phyloP scores from a whole-genome alignment of 768 basidiomycete species.

The Rhizopogon vesiculosus region DNA sequence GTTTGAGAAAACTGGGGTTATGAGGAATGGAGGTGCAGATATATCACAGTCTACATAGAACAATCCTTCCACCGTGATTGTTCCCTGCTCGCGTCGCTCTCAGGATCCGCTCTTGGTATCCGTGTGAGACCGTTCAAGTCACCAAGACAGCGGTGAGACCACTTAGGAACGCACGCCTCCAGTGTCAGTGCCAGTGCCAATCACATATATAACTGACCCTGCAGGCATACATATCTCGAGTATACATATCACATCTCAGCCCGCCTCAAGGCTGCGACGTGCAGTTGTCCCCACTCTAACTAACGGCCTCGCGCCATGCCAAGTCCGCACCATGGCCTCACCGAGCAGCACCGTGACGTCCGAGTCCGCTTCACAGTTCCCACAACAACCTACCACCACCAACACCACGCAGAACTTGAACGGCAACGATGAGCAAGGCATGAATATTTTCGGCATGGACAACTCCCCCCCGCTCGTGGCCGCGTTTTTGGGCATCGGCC shows the following conservation, averaged over 20 bases:
- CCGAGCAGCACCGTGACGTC: background rate
- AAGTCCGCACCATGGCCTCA: constrained; percentile 13
- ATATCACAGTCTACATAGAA: background rate
- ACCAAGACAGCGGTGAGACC: background rate
- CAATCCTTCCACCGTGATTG: background rate
- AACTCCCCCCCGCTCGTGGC: constrained; percentile 54
- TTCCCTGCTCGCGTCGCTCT: constrained; percentile 1
- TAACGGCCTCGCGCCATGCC: constrained; percentile 6
- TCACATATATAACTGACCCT: constrained; percentile 10
- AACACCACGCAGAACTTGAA: background rate
- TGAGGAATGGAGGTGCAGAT: background rate
- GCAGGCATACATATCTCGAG: background rate
- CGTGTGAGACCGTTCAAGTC: constrained; percentile 4
- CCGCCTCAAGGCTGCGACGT: constrained; percentile 11
- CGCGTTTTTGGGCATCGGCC: constrained; percentile 53
- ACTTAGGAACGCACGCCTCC: background rate
- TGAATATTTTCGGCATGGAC: constrained; percentile 21
- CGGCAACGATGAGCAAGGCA: background rate
- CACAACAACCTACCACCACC: constrained; percentile 6
- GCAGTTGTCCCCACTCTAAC: constrained; percentile 1
- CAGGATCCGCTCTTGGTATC: constrained; percentile 3
- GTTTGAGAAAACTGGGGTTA: background rate
- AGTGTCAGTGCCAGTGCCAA: background rate
- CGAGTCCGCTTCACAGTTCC: background rate
- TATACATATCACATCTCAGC: background rate